Base-by-base conservation (phyloP, 2,329 filamentous ascomycete genomes). In the Cladobotryum mycophilum region DNA sequence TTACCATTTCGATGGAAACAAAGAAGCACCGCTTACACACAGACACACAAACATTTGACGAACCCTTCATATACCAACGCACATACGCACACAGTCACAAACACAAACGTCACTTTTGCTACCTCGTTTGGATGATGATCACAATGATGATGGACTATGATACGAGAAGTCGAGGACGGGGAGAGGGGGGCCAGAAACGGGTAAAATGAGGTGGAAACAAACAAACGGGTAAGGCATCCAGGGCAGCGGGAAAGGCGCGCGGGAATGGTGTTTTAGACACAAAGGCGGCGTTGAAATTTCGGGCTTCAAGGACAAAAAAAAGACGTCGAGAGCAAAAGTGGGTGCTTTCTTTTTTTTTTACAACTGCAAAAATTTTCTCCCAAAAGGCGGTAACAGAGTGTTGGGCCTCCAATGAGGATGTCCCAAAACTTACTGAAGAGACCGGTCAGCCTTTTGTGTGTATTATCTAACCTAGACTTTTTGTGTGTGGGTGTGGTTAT, bases 391-490 rank as follows among this genome's bases (percentile, higher is more conserved):
- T 38, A 38, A 38, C 14, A n/a, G 13, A 38, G 25, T 3, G 36
- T 38, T 38, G 36, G 36, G 36, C 36, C 6, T 38, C 36, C 36
- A 30, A 30, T 30, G 25, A 30, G 25, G 25, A 30, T 30, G 25
- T 7, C 25, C 25, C 25, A 30, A 30, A 30, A 4, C 6, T 6
- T 17, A 38, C 36, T 17, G 14, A 38, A 38, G 36, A 38, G 15
- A 38, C 36, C 36, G 6, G 36, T n/a, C 14, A 38, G 36, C 14
- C 15, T 38, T 38, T 38, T n/a, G 36, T n/a, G 36, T 44, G 42
- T 44, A 44, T 44, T 30, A 34, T 44, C 42, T 44, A 44, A 17
- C 47, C 41, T 53, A 53, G 51, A 53, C 30, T 38, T 17, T 25
- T 25, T 42, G 14, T 25, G 35, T 38, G 41, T 45, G 30, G 30